Evolutionary conservation across 768 basidiomycete genomes (phyloP), one percentile per base, ranked within the genome.

Genomic region (Bullera alba): DNA sequence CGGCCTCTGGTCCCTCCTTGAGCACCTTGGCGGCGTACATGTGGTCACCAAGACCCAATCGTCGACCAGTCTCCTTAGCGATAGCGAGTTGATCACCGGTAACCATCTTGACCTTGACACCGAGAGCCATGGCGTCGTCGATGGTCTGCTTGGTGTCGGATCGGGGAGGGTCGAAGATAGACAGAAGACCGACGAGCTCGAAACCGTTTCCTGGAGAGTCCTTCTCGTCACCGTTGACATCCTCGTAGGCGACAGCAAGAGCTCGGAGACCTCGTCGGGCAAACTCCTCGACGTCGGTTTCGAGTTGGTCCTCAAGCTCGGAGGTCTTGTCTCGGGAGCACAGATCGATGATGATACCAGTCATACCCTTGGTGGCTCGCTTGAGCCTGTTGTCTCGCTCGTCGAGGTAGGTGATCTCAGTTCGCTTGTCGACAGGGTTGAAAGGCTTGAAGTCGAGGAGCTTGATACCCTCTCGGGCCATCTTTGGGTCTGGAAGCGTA

Each of bases 61-160:
- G 87, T 73, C 93, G 87, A 53, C 93, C 93, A 55, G 93, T 96
- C 75, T 97, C 93, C 81, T 97, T 97, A 30, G 93, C 93, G 63
- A 97, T 97, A 59, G 93, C 93, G 70, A 97, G 88, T 78, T 97
- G 93, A 73, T 97, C 93, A 79, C 93, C 93, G n/a, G 93, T 97
- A 54, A 96, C 93, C 93, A 97, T 97, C 85, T 97, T 97, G 73
- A 97, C 92, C 73, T 84, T 86, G 65, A 97, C 91, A 74, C 93
- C 93, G 70, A 96, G 88, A 50, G 84, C 84, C 51, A 90, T 78
- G 46, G 93, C 92, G 73, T 97, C 91, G 67, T 96, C 92, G 70
- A 97, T 96, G 17, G 93, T 97, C 77, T 95, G 87, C 78, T 97
- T 95, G 75, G 93, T 97, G 71, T 97, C 93, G 1, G 86, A 86